Evolutionary conservation across 108 stramenopile genomes (phyloP).

Genomic region (Pseudonitzschia pungens): DNA sequence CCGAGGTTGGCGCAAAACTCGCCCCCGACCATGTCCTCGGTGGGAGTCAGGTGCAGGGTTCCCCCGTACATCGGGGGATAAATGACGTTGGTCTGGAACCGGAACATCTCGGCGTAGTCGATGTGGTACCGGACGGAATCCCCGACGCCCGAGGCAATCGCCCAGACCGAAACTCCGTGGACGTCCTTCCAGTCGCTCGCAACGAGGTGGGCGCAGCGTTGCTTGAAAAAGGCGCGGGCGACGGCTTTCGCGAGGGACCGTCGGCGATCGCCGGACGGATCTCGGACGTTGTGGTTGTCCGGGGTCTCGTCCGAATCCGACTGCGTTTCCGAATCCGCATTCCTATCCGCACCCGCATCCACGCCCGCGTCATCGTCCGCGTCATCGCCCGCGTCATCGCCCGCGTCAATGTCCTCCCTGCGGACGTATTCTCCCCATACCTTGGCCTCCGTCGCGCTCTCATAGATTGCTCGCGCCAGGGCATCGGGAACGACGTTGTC

Average conservation of each 20-base stretch:
- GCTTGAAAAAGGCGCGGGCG: neutral
- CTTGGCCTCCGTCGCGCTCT: neutral
- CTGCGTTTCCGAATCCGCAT: too few species aligned
- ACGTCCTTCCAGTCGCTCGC: neutral
- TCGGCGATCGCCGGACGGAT: neutral
- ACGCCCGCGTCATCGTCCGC: too few species aligned
- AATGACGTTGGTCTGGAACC: neutral
- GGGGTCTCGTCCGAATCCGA: too few species aligned
- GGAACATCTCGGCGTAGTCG: conserved; percentile 13
- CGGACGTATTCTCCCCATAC: conserved; percentile 8
- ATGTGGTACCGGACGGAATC: conserved; percentile 8
- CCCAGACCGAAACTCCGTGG: conserved; percentile 9
- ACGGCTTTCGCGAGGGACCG: neutral
- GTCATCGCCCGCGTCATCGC: too few species aligned
- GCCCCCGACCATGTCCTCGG: neutral
- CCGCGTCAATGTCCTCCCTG: neutral
- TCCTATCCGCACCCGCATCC: too few species aligned
- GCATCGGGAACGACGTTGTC: neutral
- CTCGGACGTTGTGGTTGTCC: neutral
- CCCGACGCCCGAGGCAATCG: neutral
- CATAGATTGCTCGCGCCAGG: neutral
- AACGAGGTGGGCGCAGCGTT: neutral
- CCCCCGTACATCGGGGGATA: conserved; percentile 14
- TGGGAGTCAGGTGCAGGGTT: neutral
- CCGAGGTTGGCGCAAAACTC: neutral